These are phyloP conservation scores for Monoraphidium neglectum DNA, from an alignment of 139 green algal genomes.

Conservation along the genomic window DNA sequence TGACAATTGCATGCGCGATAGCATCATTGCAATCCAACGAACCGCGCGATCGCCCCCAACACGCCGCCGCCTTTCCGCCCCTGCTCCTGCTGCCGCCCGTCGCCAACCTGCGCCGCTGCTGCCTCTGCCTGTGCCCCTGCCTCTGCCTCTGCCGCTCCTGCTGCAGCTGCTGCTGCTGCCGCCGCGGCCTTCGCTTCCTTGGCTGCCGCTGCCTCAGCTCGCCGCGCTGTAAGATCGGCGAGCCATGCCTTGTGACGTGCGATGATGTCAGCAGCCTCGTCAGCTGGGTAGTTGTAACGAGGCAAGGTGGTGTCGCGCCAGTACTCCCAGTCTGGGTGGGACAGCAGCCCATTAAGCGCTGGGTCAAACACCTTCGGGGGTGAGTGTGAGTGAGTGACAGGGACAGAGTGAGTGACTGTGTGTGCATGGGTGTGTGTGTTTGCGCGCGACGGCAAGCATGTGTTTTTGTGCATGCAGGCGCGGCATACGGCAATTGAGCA, in stretches of 20 bases:
- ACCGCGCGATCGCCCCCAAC: too few species aligned
- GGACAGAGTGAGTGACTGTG: not conserved
- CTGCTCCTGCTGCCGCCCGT: conserved; percentile 5
- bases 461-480: not conserved
- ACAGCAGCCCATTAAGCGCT: conserved; percentile 23
- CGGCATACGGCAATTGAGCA: not conserved
- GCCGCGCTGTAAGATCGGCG: conserved; percentile 5
- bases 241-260: conserved; percentile 9
- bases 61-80: too few species aligned
- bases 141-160: not conserved
- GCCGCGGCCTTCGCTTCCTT: conserved; percentile 6
- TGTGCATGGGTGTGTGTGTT: too few species aligned
- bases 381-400: not conserved
- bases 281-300: conserved; percentile 2
- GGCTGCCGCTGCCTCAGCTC: not conserved
- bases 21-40: too few species aligned
- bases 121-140: not conserved
- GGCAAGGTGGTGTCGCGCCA: conserved; percentile 16
- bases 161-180: not conserved
- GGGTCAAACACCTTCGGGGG: conserved; percentile 21
- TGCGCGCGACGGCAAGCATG: too few species aligned
- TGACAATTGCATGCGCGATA: too few species aligned
- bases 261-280: not conserved
- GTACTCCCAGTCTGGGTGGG: conserved; percentile 27
- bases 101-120: not conserved